Conservation (phyloP, 257 asterid genomes). For the Anisodus tanguticus region DNA sequence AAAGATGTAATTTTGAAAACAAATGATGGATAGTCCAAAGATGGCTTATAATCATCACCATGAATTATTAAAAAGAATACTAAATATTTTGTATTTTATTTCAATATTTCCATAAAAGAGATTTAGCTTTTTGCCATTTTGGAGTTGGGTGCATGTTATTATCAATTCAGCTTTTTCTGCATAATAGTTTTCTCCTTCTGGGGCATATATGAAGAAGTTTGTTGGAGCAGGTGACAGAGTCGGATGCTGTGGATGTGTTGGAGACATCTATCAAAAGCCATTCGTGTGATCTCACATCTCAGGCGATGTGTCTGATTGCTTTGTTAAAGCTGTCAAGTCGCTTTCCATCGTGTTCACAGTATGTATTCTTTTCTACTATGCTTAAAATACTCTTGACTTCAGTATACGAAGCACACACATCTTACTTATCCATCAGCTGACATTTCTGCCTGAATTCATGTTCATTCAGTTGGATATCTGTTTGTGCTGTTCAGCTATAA, state of each 20-base stretch:
- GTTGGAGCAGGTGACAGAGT: slow-evolving; percentile 82
- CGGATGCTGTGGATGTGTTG: slow-evolving; percentile 87
- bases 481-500: slow-evolving; percentile 17
- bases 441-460: not conserved
- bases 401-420: not conserved
- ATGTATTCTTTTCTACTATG: slow-evolving; percentile 44
- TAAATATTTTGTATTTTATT: not conserved
- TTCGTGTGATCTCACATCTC: slow-evolving; percentile 76
- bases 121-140: slow-evolving; percentile 13
- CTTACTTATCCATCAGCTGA: slow-evolving; percentile 15
- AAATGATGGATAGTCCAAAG: not conserved
- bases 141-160: slow-evolving; percentile 2
- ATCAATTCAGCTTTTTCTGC: not conserved
- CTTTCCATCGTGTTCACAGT: slow-evolving; percentile 84
- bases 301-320: slow-evolving; percentile 88
- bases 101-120: not conserved
- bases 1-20: not conserved
- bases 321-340: slow-evolving; percentile 93
- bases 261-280: slow-evolving; percentile 69
- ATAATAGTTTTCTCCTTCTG: not conserved
- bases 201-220: slow-evolving; percentile 28
- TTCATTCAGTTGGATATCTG: slow-evolving; percentile 21
- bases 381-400: not conserved
- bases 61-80: not conserved
- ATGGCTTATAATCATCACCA: slow-evolving; percentile 13